Percentiles rank a stretch among this genome's conserved stretches.
phyloP scores from a whole-genome alignment of 2,329 filamentous ascomycete genomes.

The Pestalotiopsis sp. region DNA sequence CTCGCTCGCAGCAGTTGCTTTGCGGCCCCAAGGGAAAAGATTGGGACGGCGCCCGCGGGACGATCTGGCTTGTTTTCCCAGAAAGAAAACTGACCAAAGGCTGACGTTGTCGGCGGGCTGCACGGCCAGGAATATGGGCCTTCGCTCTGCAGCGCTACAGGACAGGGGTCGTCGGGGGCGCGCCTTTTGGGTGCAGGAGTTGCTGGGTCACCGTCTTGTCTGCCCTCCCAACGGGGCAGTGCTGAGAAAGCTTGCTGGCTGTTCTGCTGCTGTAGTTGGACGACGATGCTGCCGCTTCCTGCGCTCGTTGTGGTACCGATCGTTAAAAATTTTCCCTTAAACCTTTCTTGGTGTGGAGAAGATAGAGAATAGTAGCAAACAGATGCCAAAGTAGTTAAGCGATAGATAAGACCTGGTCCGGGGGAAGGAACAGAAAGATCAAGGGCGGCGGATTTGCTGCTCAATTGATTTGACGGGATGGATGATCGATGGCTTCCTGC shows the following conservation, averaged over 20 bases:
- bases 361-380: neutral
- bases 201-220: neutral
- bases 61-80: constrained; percentile 13
- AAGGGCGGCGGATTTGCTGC: neutral
- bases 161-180: neutral
- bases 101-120: constrained; percentile 12
- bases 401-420: neutral
- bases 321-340: neutral
- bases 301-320: neutral
- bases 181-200: neutral
- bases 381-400: neutral
- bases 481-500: neutral
- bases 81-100: constrained; percentile 3
- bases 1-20: neutral
- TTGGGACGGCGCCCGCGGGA: constrained; percentile 13
- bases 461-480: neutral
- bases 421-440: neutral
- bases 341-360: neutral
- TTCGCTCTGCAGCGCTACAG: constrained; percentile 3
- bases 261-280: neutral
- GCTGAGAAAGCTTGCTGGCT: constrained; percentile 1
- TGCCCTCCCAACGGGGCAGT: constrained; percentile 4
- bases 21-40: constrained; percentile 6
- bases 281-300: neutral
- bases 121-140: constrained; percentile 1